These are phyloP conservation scores for Ampelocalamus luodianensis DNA, from an alignment of 176 grass and related monocot species.

Conservation along the genomic window DNA sequence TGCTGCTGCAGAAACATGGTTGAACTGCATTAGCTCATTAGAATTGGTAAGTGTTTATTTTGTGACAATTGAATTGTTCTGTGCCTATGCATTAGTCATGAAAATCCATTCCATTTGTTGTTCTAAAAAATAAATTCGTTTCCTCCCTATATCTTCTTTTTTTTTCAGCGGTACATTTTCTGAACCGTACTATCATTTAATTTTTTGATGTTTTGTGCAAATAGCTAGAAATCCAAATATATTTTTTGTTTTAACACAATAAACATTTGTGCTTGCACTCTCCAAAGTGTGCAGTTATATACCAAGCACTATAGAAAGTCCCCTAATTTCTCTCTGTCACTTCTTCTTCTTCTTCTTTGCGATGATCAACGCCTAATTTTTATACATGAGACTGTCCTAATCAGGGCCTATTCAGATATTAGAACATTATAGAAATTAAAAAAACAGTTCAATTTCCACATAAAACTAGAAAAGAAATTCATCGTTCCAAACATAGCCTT, in stretches of 20 bases:
- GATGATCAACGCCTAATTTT: not conserved
- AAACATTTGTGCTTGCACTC: not conserved
- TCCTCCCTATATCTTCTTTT: not conserved
- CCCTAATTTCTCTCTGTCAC: not conserved
- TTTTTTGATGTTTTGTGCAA: not conserved
- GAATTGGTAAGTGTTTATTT: too few species aligned
- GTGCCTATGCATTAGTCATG: not conserved
- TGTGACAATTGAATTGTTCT: not conserved
- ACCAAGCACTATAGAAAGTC: not conserved
- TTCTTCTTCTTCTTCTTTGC: not conserved
- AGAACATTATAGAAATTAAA: not conserved
- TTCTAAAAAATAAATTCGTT: not conserved
- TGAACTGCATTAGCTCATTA: too few species aligned
- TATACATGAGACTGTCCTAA: not conserved
- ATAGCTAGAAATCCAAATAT: not conserved
- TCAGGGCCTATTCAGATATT: too few species aligned
- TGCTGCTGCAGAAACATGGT: too few species aligned
- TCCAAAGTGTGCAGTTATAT: not conserved
- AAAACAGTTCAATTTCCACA: not conserved
- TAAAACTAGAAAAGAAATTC: too few species aligned
- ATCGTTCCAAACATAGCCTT: not conserved
- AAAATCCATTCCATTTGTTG: too few species aligned
- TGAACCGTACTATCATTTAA: not conserved
- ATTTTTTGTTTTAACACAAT: not conserved
- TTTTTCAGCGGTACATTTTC: not conserved